Base-by-base conservation (phyloP, 352 stramenopile genomes). In the Pythium periplocum region DNA sequence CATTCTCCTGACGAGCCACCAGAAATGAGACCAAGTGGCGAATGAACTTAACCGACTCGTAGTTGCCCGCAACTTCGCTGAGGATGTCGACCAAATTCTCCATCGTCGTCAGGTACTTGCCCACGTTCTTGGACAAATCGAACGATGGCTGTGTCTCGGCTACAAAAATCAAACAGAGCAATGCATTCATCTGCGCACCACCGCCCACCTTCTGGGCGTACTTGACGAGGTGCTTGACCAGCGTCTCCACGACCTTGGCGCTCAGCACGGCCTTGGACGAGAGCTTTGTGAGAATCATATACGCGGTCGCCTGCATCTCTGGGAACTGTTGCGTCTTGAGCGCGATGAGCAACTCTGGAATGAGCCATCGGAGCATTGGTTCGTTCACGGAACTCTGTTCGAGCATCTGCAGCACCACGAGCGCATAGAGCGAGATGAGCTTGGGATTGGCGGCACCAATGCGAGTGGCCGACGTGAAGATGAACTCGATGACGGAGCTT, bases 241-340 rank as follows among this genome's bases (percentile, higher is more conserved):
- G 56, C 37, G 79, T 83, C 17, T 83, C 73, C 31, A 90, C 69
- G 26, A 90, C 78, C 57, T 89, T 87, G n/a, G 61, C 66, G 7
- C 75, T 82, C 33, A 95, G 54, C 32, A 76, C 83, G 35, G 81
- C 78, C 64, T 93, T 92, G 37, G 85, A 86, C 48, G 81, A 69
- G 30, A 95, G 55, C 61, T 95, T 95, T 6, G 82, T 93, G 42
- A 88, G 58, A 48, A 93, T 67, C 82, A 95, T 95, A 61, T 90
- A 95, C 37, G 78, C 80, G 8, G 83, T 77, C 0, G 78, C 76
- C 67, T 95, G 85, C 47, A 92, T 69, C 56, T 95, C 85, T 4
- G 83, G 80, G 47, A 86, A 84, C 1, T 42, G 57, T 10, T 67
- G 69, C 60, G 69, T 78, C 57, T 91, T 90, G 39, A 93, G 75